Conservation (phyloP, 176 grass and related monocot species). For the Otatea glauca region DNA sequence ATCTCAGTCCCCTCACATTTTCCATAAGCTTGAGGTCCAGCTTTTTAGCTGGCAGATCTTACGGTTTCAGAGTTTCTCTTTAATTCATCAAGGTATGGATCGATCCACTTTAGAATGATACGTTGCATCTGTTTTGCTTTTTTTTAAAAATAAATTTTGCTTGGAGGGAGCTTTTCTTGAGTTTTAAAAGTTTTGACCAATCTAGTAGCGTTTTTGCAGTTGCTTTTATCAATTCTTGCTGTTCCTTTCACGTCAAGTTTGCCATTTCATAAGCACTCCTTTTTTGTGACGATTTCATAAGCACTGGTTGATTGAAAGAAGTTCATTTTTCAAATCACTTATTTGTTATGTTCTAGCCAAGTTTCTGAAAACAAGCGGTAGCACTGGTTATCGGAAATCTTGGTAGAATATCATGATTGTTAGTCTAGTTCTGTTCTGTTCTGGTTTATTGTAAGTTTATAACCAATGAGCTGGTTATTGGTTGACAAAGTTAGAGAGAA, state of each 20-base stretch:
- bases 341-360: not conserved
- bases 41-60: constrained; percentile 48
- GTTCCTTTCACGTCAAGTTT: not conserved
- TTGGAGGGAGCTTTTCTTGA: not conserved
- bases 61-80: constrained; percentile 23
- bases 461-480: too few relatives aligned
- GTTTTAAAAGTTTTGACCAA: constrained; percentile 1
- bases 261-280: not conserved
- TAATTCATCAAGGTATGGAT: constrained; percentile 28
- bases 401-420: not conserved
- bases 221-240: constrained; percentile 5
- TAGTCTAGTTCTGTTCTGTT: constrained; percentile 20
- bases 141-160: too few relatives aligned
- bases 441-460: not conserved
- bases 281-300: too few relatives aligned
- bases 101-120: constrained; percentile 44
- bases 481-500: too few relatives aligned
- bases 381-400: not conserved
- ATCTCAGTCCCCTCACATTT: constrained; percentile 36
- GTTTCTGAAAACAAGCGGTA: not conserved
- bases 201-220: not conserved
- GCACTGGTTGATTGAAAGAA: constrained; percentile 7
- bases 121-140: constrained; percentile 18
- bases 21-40: constrained; percentile 35
- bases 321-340: not conserved